Evolutionary conservation across 441 rosid species (phyloP).

Genomic region (Metrosideros polymorpha): DNA sequence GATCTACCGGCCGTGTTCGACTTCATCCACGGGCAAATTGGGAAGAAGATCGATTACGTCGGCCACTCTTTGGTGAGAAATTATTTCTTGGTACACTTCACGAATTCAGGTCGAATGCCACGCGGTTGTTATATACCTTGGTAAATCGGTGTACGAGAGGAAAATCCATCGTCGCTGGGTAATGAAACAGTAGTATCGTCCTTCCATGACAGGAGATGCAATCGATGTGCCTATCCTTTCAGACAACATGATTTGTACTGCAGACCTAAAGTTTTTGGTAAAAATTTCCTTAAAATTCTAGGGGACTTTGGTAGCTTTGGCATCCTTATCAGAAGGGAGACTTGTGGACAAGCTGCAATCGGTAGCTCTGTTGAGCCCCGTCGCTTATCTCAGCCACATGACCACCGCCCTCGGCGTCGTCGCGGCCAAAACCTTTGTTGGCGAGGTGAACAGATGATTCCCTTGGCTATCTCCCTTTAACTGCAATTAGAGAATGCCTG

Average conservation of each 20-base stretch:
- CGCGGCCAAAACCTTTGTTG: conserved; percentile 63
- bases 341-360: conserved; percentile 53
- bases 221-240: background rate
- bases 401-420: conserved; percentile 50
- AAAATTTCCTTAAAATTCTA: background rate
- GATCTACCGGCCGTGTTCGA: conserved; percentile 78
- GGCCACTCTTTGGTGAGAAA: conserved; percentile 82
- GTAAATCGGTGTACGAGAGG: background rate
- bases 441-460: conserved; percentile 42
- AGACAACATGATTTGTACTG: background rate
- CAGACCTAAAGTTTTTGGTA: background rate
- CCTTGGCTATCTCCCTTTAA: background rate
- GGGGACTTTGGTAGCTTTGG: conserved; percentile 81
- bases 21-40: conserved; percentile 41
- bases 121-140: background rate
- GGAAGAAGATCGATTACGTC: conserved; percentile 68
- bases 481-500: background rate
- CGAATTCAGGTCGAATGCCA: background rate
- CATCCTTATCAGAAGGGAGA: conserved; percentile 66
- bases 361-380: conserved; percentile 69
- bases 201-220: background rate
- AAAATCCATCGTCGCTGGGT: too few relatives aligned
- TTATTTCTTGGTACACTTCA: background rate
- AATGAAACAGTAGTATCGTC: too few relatives aligned
- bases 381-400: conserved; percentile 94